Evolutionary conservation across 2,329 filamentous ascomycete genomes (phyloP), one percentile per base, ranked within the genome.

Genomic region (Sarocladium oryzae): DNA sequence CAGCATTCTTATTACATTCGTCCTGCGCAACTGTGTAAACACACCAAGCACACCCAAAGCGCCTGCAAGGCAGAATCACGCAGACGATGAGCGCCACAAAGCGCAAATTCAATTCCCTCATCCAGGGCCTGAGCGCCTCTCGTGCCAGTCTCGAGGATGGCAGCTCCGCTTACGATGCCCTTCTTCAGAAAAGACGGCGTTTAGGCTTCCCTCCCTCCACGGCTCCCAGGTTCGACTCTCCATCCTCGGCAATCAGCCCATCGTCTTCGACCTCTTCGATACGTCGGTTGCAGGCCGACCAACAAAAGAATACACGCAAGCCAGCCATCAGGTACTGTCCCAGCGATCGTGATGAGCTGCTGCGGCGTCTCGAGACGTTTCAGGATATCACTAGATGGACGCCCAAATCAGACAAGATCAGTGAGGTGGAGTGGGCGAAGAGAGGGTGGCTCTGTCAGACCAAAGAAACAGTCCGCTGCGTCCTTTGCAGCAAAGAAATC

Each of bases 341-440:
- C 0, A 88, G 85, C 71, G 91, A 93, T 65, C 86, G 93, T 50
- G 82, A 84, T 35, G 83, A 89, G 58, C 90, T 97, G 55, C 75
- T 97, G 10, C 82, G 79, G 59, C 76, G 93, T 21, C 75, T 99
- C 24, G 86, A 86, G 54, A 95, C 89, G 0, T 99, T 95, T 63
- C 87, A 92, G 62, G 89, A 92, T 58, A 84, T 97, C 45, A 93
- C 89, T 51, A 81, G 87, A 64, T 99, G 92, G 92, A 86, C 88
- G n/a, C 87, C 89, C 0, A 97, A 97, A 65, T 91, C 93, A 0
- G 81, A 91, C 50, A 77, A 76, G 30, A 84, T 97, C 59, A 89
- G 83, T 63, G 93, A 97, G 69, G 84, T 96, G 7, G 86, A 90
- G 65, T 99, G 93, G 93, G 91, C 91, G 1, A 96, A 92, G 72